phyloP scores from a whole-genome alignment of 371 early-diverging fungal species.

The Sporodiniella umbellata region DNA sequence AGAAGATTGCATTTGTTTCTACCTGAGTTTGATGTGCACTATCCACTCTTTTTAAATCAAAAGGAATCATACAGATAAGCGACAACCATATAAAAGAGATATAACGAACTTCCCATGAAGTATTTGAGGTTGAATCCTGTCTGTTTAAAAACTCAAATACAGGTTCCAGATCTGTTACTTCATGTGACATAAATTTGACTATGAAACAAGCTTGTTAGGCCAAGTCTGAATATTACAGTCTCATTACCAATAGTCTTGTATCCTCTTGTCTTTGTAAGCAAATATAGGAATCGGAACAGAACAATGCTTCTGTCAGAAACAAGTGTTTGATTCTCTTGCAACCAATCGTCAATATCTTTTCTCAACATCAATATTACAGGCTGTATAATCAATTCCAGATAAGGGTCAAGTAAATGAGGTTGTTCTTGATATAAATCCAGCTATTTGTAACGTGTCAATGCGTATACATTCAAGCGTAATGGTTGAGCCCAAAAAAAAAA shows the following conservation, averaged over 20 bases:
- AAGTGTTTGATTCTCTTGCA: neutral
- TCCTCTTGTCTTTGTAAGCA: conserved; percentile 84
- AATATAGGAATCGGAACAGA: conserved; percentile 61
- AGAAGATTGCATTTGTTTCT: neutral
- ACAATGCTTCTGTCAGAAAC: conserved; percentile 16
- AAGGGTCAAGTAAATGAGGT: conserved; percentile 84
- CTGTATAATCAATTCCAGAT: conserved; percentile 70
- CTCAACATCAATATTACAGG: conserved; percentile 63
- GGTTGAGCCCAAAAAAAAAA: too few relatives aligned
- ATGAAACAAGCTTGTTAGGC: conserved; percentile 14
- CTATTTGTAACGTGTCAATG: too few relatives aligned
- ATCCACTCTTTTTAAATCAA: conserved; percentile 84
- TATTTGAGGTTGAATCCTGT: conserved; percentile 21
- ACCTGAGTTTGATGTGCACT: conserved; percentile 40
- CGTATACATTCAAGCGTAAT: too few relatives aligned
- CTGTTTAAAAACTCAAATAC: conserved; percentile 57
- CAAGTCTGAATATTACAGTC: neutral
- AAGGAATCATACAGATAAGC: conserved; percentile 89
- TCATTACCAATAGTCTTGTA: conserved; percentile 74
- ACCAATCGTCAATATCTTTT: conserved; percentile 29
- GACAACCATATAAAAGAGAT: conserved; percentile 84
- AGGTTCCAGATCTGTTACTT: conserved; percentile 87
- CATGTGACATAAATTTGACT: conserved; percentile 88
- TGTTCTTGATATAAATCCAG: conserved; percentile 83
- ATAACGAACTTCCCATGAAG: conserved; percentile 75